Evolutionary conservation across 352 stramenopile genomes (phyloP).

Genomic region (Phytophthora fragariae): DNA sequence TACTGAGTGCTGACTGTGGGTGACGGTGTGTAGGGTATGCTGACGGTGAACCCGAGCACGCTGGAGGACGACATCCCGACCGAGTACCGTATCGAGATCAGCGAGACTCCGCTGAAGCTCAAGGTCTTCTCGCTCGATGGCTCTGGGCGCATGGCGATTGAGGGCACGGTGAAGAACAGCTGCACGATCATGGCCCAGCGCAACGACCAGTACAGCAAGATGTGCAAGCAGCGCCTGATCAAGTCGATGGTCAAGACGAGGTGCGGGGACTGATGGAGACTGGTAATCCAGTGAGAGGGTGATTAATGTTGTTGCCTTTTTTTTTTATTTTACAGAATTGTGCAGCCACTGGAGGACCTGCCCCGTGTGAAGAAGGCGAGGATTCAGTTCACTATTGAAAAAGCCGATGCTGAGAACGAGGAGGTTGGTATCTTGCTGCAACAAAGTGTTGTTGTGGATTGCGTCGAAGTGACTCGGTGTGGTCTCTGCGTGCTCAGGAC

Average conservation of each 20-base stretch:
- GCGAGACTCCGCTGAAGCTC: slow-evolving; percentile 79
- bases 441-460: neutral
- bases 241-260: slow-evolving; percentile 89
- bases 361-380: slow-evolving; percentile 82
- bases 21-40: slow-evolving; percentile 53
- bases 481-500: slow-evolving; percentile 41
- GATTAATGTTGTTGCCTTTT: neutral
- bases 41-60: slow-evolving; percentile 82
- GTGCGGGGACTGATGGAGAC: slow-evolving; percentile 27
- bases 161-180: slow-evolving; percentile 88
- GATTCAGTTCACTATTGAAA: slow-evolving; percentile 88
- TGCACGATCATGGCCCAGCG: slow-evolving; percentile 87
- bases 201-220: slow-evolving; percentile 87
- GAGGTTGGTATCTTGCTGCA: slow-evolving; percentile 49
- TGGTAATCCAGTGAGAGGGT: neutral
- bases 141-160: slow-evolving; percentile 87
- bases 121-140: slow-evolving; percentile 89
- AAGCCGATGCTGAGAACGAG: slow-evolving; percentile 67
- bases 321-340: slow-evolving; percentile 52
- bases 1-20: neutral
- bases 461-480: neutral
- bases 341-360: slow-evolving; percentile 76
- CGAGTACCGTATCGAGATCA: slow-evolving; percentile 85
- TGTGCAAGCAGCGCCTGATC: slow-evolving; percentile 85
- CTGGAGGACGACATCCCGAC: slow-evolving; percentile 81